Percentiles rank a stretch among this genome's conserved stretches.
These are phyloP conservation scores for Iberis pinnata DNA, from an alignment of 345 rosid species.

Conservation along the genomic window DNA sequence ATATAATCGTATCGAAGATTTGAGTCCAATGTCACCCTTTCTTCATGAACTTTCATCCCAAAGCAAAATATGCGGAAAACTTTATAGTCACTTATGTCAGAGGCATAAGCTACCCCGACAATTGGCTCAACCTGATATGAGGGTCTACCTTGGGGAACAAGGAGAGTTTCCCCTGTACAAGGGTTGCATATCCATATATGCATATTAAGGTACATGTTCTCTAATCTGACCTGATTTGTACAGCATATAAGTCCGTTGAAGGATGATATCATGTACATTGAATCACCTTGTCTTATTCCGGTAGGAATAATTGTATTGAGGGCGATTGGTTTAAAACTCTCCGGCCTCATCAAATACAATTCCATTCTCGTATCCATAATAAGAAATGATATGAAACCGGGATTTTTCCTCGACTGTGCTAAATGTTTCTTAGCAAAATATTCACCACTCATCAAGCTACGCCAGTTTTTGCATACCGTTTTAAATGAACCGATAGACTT, in stretches of 20 bases:
- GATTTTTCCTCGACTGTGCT: conserved; percentile 14
- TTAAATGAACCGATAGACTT: conserved; percentile 17
- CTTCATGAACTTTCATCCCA: neutral
- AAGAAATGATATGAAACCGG: conserved; percentile 15
- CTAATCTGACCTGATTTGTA: neutral
- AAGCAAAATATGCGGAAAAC: conserved; percentile 28
- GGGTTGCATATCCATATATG: conserved; percentile 35
- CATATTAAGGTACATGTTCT: conserved; percentile 11
- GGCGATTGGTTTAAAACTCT: neutral
- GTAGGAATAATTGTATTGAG: neutral
- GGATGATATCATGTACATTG: conserved; percentile 12
- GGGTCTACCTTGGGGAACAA: conserved; percentile 31
- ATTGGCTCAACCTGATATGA: conserved; percentile 16
- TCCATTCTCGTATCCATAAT: neutral
- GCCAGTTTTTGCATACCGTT: conserved; percentile 17
- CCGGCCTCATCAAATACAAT: conserved; percentile 3
- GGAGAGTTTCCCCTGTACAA: conserved; percentile 17
- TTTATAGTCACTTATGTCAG: conserved; percentile 28
- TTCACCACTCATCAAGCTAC: neutral
- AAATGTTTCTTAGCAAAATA: conserved; percentile 12
- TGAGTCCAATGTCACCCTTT: neutral
- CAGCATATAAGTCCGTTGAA: conserved; percentile 19
- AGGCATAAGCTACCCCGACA: conserved; percentile 32
- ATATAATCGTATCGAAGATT: neutral
- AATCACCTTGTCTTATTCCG: neutral